Percentiles rank a stretch among this genome's conserved stretches.
Conservation (phyloP, 306 rosid genomes). For the Castanopsis chinensis region DNA sequence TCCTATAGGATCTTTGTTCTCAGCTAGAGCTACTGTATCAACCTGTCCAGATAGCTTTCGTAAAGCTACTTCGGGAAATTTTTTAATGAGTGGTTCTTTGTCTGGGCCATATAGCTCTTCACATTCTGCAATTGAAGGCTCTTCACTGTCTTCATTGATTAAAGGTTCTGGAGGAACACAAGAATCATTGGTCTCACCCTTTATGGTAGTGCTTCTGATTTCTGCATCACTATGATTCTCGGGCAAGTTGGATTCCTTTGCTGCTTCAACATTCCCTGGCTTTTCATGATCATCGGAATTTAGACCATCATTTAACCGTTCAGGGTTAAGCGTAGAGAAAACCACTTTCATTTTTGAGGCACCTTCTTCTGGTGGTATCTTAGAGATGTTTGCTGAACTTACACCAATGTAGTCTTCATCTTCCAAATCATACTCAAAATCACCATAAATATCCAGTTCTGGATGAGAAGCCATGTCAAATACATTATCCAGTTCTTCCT, state of each 20-base stretch:
- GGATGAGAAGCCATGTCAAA: constrained; percentile 68
- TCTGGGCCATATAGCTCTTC: constrained; percentile 92
- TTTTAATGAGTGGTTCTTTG: constrained; percentile 47
- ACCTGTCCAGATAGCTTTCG: constrained; percentile 27
- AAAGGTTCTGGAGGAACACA: constrained; percentile 49
- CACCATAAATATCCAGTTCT: constrained; percentile 93
- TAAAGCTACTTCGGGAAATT: constrained; percentile 41
- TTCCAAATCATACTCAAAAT: constrained; percentile 89
- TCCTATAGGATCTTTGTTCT: constrained; percentile 27
- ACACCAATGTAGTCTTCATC: constrained; percentile 87
- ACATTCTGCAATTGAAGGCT: constrained; percentile 68
- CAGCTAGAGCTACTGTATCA: constrained; percentile 30
- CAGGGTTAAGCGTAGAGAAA: constrained; percentile 67
- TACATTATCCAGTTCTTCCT: constrained; percentile 59
- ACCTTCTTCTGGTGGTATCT: constrained; percentile 50
- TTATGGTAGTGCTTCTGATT: constrained; percentile 23
- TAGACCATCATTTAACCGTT: constrained; percentile 31
- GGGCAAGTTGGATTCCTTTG: constrained; percentile 35
- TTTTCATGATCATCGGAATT: constrained; percentile 37
- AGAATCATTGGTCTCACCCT: constrained; percentile 40
- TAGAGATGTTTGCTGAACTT: constrained; percentile 43
- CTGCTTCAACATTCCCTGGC: constrained; percentile 35
- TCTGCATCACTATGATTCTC: constrained; percentile 30
- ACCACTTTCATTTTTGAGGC: constrained; percentile 76
- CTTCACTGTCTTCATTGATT: constrained; percentile 50